Conservation (phyloP, 805 yeast species). For the Wickerhamiella occidentalis region DNA sequence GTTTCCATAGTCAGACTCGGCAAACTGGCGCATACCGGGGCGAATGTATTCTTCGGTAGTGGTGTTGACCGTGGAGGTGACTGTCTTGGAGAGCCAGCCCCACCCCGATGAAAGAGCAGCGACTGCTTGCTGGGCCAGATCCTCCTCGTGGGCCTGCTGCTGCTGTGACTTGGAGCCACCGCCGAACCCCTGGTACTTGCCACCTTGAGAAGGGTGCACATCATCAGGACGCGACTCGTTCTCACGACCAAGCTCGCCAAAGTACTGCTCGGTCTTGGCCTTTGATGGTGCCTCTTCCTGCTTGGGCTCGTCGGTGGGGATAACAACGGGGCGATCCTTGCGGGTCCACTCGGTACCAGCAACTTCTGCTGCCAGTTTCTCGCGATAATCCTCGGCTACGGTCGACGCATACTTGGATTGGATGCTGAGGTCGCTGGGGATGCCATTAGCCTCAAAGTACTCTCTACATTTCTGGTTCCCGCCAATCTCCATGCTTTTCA, state of each 20-base stretch:
- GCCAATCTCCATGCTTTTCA: constrained; percentile 82
- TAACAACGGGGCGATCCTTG: constrained; percentile 29
- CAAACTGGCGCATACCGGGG: constrained; percentile 76
- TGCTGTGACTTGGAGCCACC: constrained; percentile 32
- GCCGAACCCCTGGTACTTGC: constrained; percentile 86
- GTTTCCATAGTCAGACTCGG: constrained; percentile 62
- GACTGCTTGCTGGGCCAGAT: constrained; percentile 56
- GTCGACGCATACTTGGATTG: constrained; percentile 72
- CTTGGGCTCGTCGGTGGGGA: constrained; percentile 19
- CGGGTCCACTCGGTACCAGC: constrained; percentile 62
- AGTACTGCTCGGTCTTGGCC: constrained; percentile 57
- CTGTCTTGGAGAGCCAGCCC: constrained; percentile 82
- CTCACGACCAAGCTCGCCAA: constrained; percentile 61
- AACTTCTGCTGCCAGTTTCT: constrained; percentile 57
- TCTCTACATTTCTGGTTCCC: constrained; percentile 69
- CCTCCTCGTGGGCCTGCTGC: constrained; percentile 27
- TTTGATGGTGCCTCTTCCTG: constrained; percentile 10
- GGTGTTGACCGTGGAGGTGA: constrained; percentile 69
- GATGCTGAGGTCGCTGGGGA: constrained; percentile 52
- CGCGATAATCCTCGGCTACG: constrained; percentile 91
- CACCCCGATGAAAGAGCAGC: constrained; percentile 90
- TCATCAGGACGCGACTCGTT: constrained; percentile 64
- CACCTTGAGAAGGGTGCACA: constrained; percentile 89
- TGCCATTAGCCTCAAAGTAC: constrained; percentile 61
- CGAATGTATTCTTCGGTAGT: constrained; percentile 81